Percentiles rank a stretch among this genome's conserved stretches.
Conservation (phyloP, 139 green algal genomes). For the Coelastrella sp. region DNA sequence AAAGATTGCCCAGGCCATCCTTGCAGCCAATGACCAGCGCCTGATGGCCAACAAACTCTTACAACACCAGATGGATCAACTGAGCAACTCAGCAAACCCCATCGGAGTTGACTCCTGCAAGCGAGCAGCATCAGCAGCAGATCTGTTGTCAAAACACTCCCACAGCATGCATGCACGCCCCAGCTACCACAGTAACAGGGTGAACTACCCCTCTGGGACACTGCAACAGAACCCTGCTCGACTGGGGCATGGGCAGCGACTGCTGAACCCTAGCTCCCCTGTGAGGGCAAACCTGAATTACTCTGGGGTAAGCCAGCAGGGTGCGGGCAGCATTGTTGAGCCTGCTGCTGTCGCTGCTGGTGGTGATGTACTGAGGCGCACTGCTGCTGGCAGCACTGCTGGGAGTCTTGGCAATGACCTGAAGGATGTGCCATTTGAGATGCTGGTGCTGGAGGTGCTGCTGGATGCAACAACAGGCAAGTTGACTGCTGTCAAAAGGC, state of each 20-base stretch:
- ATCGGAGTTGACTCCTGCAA: slow-evolving; percentile 13
- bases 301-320: not conserved
- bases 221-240: not conserved
- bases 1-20: slow-evolving; percentile 36
- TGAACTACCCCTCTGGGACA: not conserved
- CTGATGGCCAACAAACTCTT: slow-evolving; percentile 29
- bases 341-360: slow-evolving; percentile 29
- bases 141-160: not conserved
- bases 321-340: not conserved
- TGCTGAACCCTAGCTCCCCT: not conserved
- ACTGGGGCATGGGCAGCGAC: too few species aligned
- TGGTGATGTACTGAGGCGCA: not conserved
- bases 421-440: slow-evolving; percentile 34
- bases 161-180: not conserved
- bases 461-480: slow-evolving; percentile 51
- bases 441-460: slow-evolving; percentile 55
- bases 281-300: not conserved
- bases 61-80: slow-evolving; percentile 24
- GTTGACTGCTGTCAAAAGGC: not conserved
- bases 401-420: not conserved
- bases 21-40: slow-evolving; percentile 39
- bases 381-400: slow-evolving; percentile 19
- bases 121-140: slow-evolving; percentile 32
- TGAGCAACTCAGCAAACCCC: not conserved
- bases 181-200: not conserved